phyloP scores from a whole-genome alignment of 306 rosid genomes.

The Pyrus pyrifolia region DNA sequence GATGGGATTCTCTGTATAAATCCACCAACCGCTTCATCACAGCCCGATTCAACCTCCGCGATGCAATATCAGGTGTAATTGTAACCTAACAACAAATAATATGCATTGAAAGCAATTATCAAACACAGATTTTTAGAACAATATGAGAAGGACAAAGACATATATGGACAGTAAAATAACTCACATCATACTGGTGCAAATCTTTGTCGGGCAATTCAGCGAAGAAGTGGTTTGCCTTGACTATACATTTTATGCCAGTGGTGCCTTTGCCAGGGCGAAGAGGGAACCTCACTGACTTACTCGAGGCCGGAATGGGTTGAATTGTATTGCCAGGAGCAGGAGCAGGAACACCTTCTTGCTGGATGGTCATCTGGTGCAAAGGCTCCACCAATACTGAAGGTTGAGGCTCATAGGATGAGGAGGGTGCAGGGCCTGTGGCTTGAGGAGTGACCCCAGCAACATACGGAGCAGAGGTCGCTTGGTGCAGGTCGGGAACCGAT shows the following conservation, averaged over 20 bases:
- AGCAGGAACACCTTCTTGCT: slow-evolving; percentile 32
- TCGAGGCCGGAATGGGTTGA: slow-evolving; percentile 52
- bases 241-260: slow-evolving; percentile 51
- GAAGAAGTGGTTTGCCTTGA: slow-evolving; percentile 90
- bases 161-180: slow-evolving; percentile 13
- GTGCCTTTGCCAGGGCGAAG: slow-evolving; percentile 89
- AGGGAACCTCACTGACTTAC: slow-evolving; percentile 86
- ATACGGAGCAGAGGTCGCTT: slow-evolving; percentile 69
- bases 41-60: slow-evolving; percentile 82
- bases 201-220: slow-evolving; percentile 82
- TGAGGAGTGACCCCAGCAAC: slow-evolving; percentile 27
- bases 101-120: neutral
- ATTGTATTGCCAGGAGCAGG: slow-evolving; percentile 16
- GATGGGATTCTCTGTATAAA: slow-evolving; percentile 53
- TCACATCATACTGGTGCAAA: slow-evolving; percentile 92
- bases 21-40: slow-evolving; percentile 73
- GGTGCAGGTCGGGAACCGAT: slow-evolving; percentile 92
- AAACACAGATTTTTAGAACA: neutral
- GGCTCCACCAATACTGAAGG: slow-evolving; percentile 31
- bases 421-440: neutral
- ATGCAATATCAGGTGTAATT: slow-evolving; percentile 76
- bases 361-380: slow-evolving; percentile 30
- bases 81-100: slow-evolving; percentile 50
- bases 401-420: slow-evolving; percentile 11
- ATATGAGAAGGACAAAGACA: neutral